Percentiles rank a stretch among this genome's conserved stretches.
Evolutionary conservation across 495 filamentous ascomycete species (phyloP).

Genomic region (Penicillium bialowiezense): DNA sequence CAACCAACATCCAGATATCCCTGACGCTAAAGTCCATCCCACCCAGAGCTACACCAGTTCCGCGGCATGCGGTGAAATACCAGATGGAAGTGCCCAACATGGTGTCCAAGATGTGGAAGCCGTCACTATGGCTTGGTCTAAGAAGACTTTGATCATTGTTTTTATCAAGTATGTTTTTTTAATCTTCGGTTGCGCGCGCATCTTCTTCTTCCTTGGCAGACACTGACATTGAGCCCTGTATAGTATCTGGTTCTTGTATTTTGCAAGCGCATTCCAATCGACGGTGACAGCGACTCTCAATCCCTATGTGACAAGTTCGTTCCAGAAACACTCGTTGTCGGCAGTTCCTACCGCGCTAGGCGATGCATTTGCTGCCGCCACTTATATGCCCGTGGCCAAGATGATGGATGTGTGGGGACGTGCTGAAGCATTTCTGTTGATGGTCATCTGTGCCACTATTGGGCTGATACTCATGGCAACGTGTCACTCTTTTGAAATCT

Average conservation of each 20-base stretch:
- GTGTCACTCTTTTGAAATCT: constrained; percentile 42
- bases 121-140: constrained; percentile 28
- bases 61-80: neutral
- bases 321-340: constrained; percentile 28
- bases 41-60: neutral
- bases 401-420: constrained; percentile 63
- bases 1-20: neutral
- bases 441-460: constrained; percentile 28
- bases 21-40: neutral
- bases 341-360: constrained; percentile 26
- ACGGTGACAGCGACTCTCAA: constrained; percentile 21
- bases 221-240: neutral
- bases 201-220: neutral
- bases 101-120: constrained; percentile 37
- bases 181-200: neutral
- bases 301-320: constrained; percentile 31
- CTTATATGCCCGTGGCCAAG: constrained; percentile 61
- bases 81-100: constrained; percentile 12
- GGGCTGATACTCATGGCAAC: constrained; percentile 48
- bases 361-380: constrained; percentile 54
- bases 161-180: constrained; percentile 26
- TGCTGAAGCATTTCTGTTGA: constrained; percentile 46
- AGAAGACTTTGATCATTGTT: constrained; percentile 21
- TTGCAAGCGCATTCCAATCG: constrained; percentile 19
- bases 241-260: constrained; percentile 32